phyloP scores from a whole-genome alignment of 208 protist genomes.

The Acanthamoeba sp. region DNA sequence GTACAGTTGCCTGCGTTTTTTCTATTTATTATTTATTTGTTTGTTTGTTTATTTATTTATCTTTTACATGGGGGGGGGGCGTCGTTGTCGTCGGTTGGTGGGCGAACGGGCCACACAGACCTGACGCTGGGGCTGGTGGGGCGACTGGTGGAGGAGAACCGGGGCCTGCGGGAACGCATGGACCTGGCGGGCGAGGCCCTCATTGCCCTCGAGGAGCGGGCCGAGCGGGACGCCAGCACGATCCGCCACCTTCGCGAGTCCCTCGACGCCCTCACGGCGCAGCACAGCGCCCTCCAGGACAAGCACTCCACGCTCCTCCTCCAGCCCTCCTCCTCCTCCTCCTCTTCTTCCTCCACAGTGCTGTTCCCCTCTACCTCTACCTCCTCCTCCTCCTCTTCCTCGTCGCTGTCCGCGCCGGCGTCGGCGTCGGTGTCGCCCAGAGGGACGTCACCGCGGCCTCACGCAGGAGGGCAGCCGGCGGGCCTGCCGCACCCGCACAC shows the following conservation, averaged over 20 bases:
- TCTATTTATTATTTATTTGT: too few species aligned
- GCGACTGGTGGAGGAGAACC: conserved; percentile 11
- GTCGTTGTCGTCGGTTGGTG: not conserved
- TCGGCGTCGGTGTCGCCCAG: not conserved
- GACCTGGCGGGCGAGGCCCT: conserved; percentile 2
- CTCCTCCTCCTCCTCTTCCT: not conserved
- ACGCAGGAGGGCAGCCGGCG: not conserved
- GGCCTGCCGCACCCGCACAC: not conserved
- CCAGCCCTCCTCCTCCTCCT: not conserved
- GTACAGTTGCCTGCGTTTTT: too few species aligned
- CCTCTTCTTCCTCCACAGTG: not conserved
- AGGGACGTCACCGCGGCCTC: not conserved
- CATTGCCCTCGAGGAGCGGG: not conserved
- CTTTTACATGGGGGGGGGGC: not conserved
- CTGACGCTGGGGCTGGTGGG: conserved; percentile 34
- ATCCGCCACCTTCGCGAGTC: conserved; percentile 34
- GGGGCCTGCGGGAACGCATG: not conserved
- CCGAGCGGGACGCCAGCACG: conserved; percentile 9
- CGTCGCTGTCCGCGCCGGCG: not conserved
- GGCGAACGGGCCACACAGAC: not conserved
- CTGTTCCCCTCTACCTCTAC: not conserved
- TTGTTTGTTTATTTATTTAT: not conserved
- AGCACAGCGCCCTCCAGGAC: conserved; percentile 3
- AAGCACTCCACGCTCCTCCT: not conserved
- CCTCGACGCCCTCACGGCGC: not conserved